A percentile compares a stretch with the other conserved stretches of the same genome.
Conservation (phyloP, 208 protist genomes). For the Naegleria gruberi region DNA sequence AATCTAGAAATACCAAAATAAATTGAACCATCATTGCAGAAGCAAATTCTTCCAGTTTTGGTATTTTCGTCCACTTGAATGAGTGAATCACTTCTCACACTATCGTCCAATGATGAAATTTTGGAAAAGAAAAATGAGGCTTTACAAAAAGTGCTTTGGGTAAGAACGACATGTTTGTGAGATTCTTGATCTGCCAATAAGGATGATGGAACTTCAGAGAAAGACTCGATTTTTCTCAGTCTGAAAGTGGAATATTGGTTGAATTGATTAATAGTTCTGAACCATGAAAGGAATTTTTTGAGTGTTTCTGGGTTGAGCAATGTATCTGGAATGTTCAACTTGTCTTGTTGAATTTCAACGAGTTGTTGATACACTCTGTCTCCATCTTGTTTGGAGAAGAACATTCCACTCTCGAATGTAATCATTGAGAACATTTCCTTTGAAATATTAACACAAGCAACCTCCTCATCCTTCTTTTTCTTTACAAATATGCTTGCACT, state of each 20-base stretch:
- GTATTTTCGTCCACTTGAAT: too few relatives aligned
- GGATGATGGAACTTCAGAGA: neutral
- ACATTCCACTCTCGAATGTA: neutral
- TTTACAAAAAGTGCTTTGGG: neutral
- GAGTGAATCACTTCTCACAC: neutral
- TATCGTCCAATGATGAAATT: neutral
- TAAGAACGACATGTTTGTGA: neutral
- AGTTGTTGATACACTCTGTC: neutral
- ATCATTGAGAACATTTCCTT: neutral
- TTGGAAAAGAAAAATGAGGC: neutral
- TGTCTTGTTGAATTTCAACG: neutral
- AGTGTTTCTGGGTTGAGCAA: neutral
- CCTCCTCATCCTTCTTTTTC: neutral
- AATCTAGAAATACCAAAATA: neutral
- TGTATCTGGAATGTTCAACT: neutral
- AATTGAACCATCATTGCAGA: neutral
- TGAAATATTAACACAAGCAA: neutral
- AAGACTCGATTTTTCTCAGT: neutral
- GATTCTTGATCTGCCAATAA: neutral
- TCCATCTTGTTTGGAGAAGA: neutral
- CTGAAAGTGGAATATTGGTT: neutral
- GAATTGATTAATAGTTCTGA: neutral
- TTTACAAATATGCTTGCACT: neutral
- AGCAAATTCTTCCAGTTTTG: neutral
- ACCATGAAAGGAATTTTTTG: neutral